Conservation (phyloP, 805 yeast genomes). For the Saccharomycopsis javanensis region DNA sequence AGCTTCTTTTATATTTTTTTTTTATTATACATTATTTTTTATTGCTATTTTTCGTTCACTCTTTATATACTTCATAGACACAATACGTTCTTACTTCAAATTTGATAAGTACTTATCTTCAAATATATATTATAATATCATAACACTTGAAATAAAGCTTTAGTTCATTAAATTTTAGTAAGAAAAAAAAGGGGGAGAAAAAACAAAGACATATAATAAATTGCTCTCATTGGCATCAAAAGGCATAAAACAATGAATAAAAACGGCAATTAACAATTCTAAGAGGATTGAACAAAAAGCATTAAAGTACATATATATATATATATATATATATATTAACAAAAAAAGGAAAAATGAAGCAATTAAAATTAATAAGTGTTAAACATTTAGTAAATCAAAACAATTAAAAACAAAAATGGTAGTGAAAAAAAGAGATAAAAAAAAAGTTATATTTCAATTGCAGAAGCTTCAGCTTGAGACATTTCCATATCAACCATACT, state of each 20-base stretch:
- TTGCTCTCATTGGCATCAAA: background rate
- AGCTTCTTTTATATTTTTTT: background rate
- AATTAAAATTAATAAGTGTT: background rate
- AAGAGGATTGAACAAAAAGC: background rate
- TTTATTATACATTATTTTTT: too few relatives aligned
- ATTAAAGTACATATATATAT: background rate
- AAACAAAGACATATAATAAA: background rate
- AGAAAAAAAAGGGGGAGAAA: too few relatives aligned
- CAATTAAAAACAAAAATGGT: background rate
- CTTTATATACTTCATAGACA: background rate
- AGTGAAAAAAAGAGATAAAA: too few relatives aligned
- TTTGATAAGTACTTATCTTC: background rate
- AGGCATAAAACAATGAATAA: background rate
- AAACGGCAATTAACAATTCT: background rate
- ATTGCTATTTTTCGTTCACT: background rate
- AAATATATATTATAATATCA: background rate
- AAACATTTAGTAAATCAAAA: background rate
- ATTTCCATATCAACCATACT: background rate
- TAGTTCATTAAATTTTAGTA: too few relatives aligned
- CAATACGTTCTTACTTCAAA: background rate
- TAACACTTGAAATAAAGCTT: too few relatives aligned
- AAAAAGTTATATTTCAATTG: background rate
- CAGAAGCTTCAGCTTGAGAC: slow-evolving; percentile 2
- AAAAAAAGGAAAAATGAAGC: background rate
- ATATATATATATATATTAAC: background rate